Conservation (phyloP, 169 alveolate genomes). For the Cryptosporidium baileyi region DNA sequence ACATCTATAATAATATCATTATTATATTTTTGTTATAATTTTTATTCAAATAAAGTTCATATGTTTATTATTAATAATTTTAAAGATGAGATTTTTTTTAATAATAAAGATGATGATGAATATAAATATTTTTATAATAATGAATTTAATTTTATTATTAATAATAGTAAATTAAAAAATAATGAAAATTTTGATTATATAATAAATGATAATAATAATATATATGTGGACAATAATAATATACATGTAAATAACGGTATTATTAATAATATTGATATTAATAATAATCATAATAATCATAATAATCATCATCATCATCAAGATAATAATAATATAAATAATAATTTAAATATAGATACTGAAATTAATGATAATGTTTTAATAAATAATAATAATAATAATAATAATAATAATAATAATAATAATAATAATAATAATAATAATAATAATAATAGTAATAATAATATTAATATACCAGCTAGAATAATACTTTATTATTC, state of each 20-base stretch:
- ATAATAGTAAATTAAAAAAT: not conserved
- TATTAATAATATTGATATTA: no score
- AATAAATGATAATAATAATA: not conserved
- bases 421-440: not conserved
- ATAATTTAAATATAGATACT: not conserved
- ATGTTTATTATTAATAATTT: not conserved
- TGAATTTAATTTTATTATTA: not conserved
- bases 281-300: no score
- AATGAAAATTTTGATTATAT: not conserved
- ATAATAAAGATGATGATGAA: not conserved
- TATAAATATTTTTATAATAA: not conserved
- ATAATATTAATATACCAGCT: conserved; percentile 12
- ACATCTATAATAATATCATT: conserved; percentile 25
- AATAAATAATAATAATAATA: not conserved
- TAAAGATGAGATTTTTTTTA: no score
- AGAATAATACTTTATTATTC: conserved; percentile 31
- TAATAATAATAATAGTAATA: not conserved
- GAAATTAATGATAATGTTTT: not conserved
- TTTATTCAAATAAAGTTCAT: conserved; percentile 8
- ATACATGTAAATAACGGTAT: not conserved
- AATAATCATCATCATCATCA: not conserved
- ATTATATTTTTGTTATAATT: conserved; percentile 13
- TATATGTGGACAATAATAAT: not conserved
- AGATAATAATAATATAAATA: not conserved
- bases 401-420: not conserved